Base-by-base conservation (phyloP, 139 green algal genomes). In the Auxenochlorella protothecoides region DNA sequence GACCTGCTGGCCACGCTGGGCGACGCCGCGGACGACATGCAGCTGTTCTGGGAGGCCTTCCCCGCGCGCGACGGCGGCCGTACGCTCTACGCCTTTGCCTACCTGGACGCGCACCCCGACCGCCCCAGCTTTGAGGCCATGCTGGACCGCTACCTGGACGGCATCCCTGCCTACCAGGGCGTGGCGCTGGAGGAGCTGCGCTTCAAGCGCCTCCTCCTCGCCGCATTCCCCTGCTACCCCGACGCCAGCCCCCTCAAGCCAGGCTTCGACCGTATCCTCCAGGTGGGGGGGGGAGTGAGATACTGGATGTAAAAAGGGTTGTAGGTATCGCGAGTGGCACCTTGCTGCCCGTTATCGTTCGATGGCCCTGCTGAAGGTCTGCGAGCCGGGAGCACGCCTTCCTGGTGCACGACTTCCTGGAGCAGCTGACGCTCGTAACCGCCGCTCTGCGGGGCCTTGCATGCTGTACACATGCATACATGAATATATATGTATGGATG, bases 31-130 rank as follows among this genome's bases (percentile, higher is more conserved):
- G 65, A 84, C 59, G 87, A 93, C 78, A 79, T 89, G 82, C 85
- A 92, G 78, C 75, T 87, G 51, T 91, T 94, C 70, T 94, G 89
- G 91, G 90, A 96, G 80, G 89, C 91, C 3, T 97, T 97, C 73
- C 91, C 92, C 51, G 86, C 90, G 6, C 83, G 76, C 59, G 84
- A 76, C 12, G 88, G 88, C 6, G 77, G 65, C 81, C 86, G 92
- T 9, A 99, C 94, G 3, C 95, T 90, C 53, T 99, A 99, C 85
- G 92, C 98, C 84, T 98, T 98, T 84, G 82, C 86, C 0, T 97
- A 97, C 82, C 71, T 80, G 15, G 89, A 96, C 72, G 79, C 88
- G 0, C 57, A 92, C 63, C 75, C 83, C 4, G 51, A 68, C 13
- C 81, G 92, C 11, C 89, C 87, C 5, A 80, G 62, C 60, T 86